These are phyloP conservation scores for Ustilaginoidea virens DNA, from an alignment of 2,329 filamentous ascomycete species.

Conservation along the genomic window DNA sequence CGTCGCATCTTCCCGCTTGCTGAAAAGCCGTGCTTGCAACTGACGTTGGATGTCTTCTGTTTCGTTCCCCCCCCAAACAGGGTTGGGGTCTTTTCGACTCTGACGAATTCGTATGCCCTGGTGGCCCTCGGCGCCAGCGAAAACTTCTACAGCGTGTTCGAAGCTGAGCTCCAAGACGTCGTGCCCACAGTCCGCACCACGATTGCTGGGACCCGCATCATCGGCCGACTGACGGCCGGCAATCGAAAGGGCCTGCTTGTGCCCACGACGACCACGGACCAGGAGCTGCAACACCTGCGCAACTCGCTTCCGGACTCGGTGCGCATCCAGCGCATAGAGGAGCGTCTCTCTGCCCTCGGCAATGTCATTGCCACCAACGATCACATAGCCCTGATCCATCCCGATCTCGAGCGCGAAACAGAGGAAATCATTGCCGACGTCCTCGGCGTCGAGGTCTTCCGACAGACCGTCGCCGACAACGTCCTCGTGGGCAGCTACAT, in stretches of 20 bases:
- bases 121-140: conserved; percentile 90
- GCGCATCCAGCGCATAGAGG: conserved; percentile 94
- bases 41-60: too few relatives aligned
- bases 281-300: conserved; percentile 92
- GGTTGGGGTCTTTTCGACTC: conserved; percentile 89
- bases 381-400: conserved; percentile 91
- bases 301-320: conserved; percentile 86
- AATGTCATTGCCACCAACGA: conserved; percentile 97
- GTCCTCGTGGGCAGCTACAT: conserved; percentile 95
- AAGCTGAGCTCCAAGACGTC: conserved; percentile 92
- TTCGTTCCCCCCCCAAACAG: conserved; percentile 27
- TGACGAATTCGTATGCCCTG: conserved; percentile 94
- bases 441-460: conserved; percentile 74
- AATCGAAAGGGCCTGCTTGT: conserved; percentile 96
- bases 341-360: conserved; percentile 84
- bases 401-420: conserved; percentile 91
- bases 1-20: too few relatives aligned
- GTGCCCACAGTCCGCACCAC: conserved; percentile 95
- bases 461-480: conserved; percentile 93
- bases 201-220: conserved; percentile 90
- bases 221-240: conserved; percentile 86
- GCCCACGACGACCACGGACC: conserved; percentile 89
- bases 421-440: conserved; percentile 98
- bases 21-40: too few relatives aligned
- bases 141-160: conserved; percentile 99